Base-by-base conservation (phyloP, 495 filamentous ascomycete species). In the Talaromyces adpressus region DNA sequence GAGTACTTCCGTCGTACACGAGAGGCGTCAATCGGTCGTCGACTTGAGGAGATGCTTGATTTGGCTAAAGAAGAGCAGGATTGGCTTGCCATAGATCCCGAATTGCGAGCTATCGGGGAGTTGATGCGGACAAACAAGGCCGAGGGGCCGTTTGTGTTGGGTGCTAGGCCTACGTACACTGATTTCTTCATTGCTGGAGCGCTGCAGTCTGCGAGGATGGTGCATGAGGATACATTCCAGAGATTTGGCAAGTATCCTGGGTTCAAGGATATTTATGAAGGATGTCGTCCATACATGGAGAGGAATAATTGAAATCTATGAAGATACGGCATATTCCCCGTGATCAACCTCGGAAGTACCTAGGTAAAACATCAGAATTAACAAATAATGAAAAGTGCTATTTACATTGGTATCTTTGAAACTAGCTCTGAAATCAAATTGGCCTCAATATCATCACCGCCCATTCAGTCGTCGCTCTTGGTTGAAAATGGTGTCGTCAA, bases 181-280 rank as follows among this genome's bases (percentile, higher is more conserved):
- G 76, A 79, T 60, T 79, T 77, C 65, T 73, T 76, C 32, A 71
- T 79, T 62, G 70, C 72, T 18, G 75, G 73, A 9, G 66, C 65
- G 9, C 62, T 79, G 22, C 71, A 77, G 66, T 68, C 63, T 49
- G 71, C 69, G 8, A 73, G 69, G 59, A 64, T 70, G 66, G 68
- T 77, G 25, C 71, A 77, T 66, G 73, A 79, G 63, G 63, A 67
- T 6, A 64, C 73, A 14, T 77, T 75, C 23, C 65, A 71, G 67
- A 70, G 70, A 57, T 65, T 69, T 45, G 41, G 67, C 5, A 66
- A 64, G 64, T 70, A 69, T 56, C 61, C 62, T 34, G 76, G 74
- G 6, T 76, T 61, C 65, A 62, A 58, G 67, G 67, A 66, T 34
- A 64, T 78, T 62, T 78, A 76, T 69, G 72, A 75, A 51, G 74